Base-by-base conservation (phyloP, 345 rosid species). In the Aethionema arabicum region DNA sequence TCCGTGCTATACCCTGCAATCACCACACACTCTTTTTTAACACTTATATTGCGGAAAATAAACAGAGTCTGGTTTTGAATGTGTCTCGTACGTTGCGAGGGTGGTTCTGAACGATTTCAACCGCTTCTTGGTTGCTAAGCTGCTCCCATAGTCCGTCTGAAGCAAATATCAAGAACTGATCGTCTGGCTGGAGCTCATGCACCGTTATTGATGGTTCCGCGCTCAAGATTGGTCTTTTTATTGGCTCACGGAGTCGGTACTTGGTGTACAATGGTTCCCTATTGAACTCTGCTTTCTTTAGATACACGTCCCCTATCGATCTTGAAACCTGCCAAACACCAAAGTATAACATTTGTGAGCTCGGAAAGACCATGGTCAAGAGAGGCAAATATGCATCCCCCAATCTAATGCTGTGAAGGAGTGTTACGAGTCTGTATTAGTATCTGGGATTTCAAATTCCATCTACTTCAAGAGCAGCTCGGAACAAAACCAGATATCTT, bases 121-220 rank as follows among this genome's bases (percentile, higher is more conserved):
- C 91, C 32, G 93, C 97, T 27, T 82, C 82, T 65, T 87, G 90
- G 78, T 87, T 87, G 77, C 77, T 82, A 48, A 90, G 78, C 65
- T 85, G 97, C 76, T 90, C 95, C 95, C 95, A 85, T 45, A 90
- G 82, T 47, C 95, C 97, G 77, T 87, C 97, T 4, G 95, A 90
- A 57, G 97, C 95, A 77, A 87, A 85, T 72, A 90, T 85, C 42
- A 90, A 59, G 64, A 87, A 90, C 62, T 80, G 87, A 72, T 87
- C 87, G 8, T 79, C 78, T 53, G 87, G 79, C 48, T 79, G 85
- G 52, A 90, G 79, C 44, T 82, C 78, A 64, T 82, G 91, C 67
- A 44, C 76, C 0, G 93, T 74, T 40, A 90, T 75, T 4, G 95
- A 77, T 21, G 97, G 93, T 31, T 90, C 95, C 7, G 88, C 65